phyloP scores from a whole-genome alignment of 768 basidiomycete species.

The Tulasnella sp. region DNA sequence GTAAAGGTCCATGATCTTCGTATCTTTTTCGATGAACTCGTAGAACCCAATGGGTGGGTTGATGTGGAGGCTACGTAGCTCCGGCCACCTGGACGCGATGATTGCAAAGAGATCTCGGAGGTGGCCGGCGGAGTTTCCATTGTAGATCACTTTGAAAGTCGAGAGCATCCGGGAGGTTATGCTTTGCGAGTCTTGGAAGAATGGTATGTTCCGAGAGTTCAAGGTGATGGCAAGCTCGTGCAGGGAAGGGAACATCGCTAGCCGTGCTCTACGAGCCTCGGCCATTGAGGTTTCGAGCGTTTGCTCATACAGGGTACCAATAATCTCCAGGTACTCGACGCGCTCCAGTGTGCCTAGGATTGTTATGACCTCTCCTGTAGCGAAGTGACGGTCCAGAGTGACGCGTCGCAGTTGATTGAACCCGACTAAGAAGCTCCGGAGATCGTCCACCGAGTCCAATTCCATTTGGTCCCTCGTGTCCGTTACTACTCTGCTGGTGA shows the following conservation, averaged over 20 bases:
- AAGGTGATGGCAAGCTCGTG: background rate
- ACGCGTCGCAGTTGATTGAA: background rate
- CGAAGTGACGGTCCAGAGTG: background rate
- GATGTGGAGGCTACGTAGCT: background rate
- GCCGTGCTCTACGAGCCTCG: background rate
- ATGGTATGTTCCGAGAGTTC: background rate
- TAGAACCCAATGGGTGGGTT: background rate
- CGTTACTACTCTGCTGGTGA: background rate
- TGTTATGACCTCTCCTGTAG: background rate
- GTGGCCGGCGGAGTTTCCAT: slow-evolving; percentile 12
- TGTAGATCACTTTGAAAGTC: slow-evolving; percentile 17
- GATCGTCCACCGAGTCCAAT: background rate
- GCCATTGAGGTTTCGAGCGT: background rate
- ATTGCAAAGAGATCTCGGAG: background rate
- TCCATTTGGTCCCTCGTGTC: background rate
- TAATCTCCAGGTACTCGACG: background rate
- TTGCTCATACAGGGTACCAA: background rate
- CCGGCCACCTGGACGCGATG: background rate
- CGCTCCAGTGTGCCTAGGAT: background rate
- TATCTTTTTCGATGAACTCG: slow-evolving; percentile 22
- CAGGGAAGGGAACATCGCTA: background rate
- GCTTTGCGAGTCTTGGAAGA: slow-evolving; percentile 5
- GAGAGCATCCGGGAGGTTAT: slow-evolving; percentile 9
- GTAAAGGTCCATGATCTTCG: slow-evolving; percentile 23
- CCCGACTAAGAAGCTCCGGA: background rate